A percentile compares a stretch with the other conserved stretches of the same genome.
phyloP scores from a whole-genome alignment of 495 filamentous ascomycete species.

The Penicillium pancosmium region DNA sequence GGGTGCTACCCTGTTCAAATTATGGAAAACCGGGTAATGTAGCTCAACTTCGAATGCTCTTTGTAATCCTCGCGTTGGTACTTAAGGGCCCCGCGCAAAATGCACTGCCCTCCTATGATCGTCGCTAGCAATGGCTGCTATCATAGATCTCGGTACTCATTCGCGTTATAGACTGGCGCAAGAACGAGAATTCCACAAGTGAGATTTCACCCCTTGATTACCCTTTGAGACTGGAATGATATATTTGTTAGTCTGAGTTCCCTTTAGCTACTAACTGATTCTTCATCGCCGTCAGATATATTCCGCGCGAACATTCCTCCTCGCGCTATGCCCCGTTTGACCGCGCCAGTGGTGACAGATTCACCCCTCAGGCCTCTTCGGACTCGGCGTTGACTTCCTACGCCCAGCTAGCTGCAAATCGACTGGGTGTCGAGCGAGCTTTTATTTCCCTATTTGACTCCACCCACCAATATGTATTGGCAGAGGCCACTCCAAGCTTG shows the following conservation, averaged over 20 bases:
- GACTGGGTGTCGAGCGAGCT: slow-evolving; percentile 52
- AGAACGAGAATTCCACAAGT: neutral
- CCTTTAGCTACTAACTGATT: no score
- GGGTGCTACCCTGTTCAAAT: no score
- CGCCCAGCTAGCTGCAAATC: slow-evolving; percentile 59
- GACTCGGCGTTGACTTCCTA: slow-evolving; percentile 60
- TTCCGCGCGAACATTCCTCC: slow-evolving; percentile 9
- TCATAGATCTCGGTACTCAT: neutral
- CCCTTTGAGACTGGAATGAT: neutral
- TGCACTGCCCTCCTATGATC: neutral
- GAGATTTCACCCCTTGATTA: neutral
- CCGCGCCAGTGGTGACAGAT: neutral
- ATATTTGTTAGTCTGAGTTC: no score
- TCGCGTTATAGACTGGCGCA: slow-evolving; percentile 1
- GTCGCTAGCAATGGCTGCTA: neutral
- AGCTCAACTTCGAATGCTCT: no score
- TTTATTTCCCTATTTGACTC: slow-evolving; percentile 62
- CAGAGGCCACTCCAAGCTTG: slow-evolving; percentile 57
- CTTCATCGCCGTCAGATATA: neutral
- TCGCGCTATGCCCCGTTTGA: slow-evolving; percentile 18
- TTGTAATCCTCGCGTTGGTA: no score
- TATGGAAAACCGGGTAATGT: no score
- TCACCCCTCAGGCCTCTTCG: neutral
- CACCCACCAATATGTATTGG: slow-evolving; percentile 57
- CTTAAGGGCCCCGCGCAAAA: no score